phyloP scores from a whole-genome alignment of 805 yeast species.

The Saccharomyces cerevisiae region DNA sequence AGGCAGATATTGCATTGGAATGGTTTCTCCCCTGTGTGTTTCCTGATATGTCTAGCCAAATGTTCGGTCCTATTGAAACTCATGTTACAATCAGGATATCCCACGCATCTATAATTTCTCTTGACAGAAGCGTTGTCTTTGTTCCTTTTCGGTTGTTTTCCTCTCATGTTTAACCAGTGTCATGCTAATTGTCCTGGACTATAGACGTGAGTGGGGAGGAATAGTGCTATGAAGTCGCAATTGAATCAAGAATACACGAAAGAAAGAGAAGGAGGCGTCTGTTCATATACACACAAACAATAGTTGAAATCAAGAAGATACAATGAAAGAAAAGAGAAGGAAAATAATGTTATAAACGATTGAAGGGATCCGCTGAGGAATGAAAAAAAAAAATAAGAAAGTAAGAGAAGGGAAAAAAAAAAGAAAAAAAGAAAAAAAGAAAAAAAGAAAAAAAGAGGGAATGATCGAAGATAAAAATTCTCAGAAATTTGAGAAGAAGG shows the following conservation, averaged over 20 bases:
- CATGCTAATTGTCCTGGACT: neutral
- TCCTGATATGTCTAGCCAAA: slow-evolving; percentile 82
- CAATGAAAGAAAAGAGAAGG: neutral
- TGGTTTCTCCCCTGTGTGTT: slow-evolving; percentile 93
- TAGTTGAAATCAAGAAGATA: neutral
- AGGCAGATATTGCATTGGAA: slow-evolving; percentile 78
- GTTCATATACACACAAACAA: neutral
- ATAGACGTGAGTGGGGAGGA: neutral
- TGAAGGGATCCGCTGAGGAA: neutral
- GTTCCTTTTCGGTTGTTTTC: neutral
- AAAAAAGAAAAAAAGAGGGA: neutral
- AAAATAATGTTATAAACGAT: neutral
- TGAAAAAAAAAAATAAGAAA: neutral
- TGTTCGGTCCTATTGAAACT: slow-evolving; percentile 87
- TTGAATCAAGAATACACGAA: neutral
- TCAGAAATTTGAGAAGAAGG: neutral
- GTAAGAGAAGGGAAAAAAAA: neutral
- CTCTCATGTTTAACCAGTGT: neutral
- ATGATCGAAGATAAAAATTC: neutral
- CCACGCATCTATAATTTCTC: slow-evolving; percentile 73
- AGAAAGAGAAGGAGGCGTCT: neutral
- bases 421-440: too few relatives aligned
- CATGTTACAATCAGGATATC: slow-evolving; percentile 81
- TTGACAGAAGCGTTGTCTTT: slow-evolving; percentile 1
- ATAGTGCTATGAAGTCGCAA: neutral